A percentile compares a stretch with the other conserved stretches of the same genome.
These are phyloP conservation scores for Talaromyces wortmannii DNA, from an alignment of 495 filamentous ascomycete species.

Conservation along the genomic window DNA sequence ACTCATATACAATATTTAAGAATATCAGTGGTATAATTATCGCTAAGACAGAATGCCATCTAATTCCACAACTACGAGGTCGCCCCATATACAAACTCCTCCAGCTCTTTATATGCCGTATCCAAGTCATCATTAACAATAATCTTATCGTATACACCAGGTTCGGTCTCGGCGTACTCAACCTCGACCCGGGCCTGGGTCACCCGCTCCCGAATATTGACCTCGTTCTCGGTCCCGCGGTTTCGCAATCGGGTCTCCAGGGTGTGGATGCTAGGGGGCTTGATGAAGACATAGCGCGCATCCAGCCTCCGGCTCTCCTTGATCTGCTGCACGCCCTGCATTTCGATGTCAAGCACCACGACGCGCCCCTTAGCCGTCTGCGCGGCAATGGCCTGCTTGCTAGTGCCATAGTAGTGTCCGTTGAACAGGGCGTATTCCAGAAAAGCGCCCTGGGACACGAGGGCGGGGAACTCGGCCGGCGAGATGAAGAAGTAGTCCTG, in stretches of 20 bases:
- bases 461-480: constrained; percentile 52
- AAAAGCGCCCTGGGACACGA: constrained; percentile 60
- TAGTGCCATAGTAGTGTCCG: constrained; percentile 76
- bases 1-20: no score
- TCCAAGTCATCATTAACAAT: constrained; percentile 82
- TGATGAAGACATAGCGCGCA: constrained; percentile 74
- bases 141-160: constrained; percentile 65
- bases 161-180: constrained; percentile 57
- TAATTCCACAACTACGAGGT: background rate
- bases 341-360: constrained; percentile 65
- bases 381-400: constrained; percentile 61
- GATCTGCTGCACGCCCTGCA: constrained; percentile 86
- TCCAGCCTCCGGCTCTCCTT: constrained; percentile 48
- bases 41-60: no score
- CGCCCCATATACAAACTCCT: constrained; percentile 33
- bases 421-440: constrained; percentile 77
- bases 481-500: constrained; percentile 70
- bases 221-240: constrained; percentile 71
- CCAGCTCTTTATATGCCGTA: constrained; percentile 66
- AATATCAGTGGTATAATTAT: no score
- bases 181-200: constrained; percentile 69
- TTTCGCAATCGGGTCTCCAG: constrained; percentile 68
- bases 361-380: constrained; percentile 51
- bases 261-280: constrained; percentile 60
- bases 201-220: constrained; percentile 61